Conservation (phyloP, 148 eudicot species). For the Euryodendron excelsum region DNA sequence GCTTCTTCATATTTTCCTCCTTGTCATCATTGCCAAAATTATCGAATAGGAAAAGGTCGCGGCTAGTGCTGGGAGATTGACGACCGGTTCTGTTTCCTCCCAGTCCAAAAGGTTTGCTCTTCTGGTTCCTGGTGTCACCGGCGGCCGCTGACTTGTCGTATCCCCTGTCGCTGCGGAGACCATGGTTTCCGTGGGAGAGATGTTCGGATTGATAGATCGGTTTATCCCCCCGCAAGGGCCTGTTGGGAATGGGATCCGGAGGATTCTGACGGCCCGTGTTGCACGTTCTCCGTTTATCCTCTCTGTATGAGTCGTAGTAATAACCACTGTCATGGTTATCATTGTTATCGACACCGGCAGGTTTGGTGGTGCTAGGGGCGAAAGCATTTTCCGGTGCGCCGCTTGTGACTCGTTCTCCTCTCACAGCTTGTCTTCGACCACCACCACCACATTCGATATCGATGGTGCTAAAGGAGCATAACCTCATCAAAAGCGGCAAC, state of each 20-base stretch:
- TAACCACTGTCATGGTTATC: not conserved
- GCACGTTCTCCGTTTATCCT: not conserved
- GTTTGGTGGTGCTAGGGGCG: not conserved
- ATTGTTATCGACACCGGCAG: not conserved
- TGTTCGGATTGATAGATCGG: slow-evolving; percentile 27
- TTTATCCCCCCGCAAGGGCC: slow-evolving; percentile 47
- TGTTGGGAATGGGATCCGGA: slow-evolving; percentile 41
- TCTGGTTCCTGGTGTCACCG: not conserved
- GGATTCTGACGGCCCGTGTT: slow-evolving; percentile 18
- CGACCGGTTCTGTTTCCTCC: slow-evolving; percentile 18
- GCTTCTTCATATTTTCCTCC: slow-evolving; percentile 12
- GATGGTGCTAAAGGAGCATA: slow-evolving; percentile 26
- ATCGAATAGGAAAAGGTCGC: slow-evolving; percentile 8
- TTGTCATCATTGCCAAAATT: slow-evolving; percentile 20
- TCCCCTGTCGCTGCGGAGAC: not conserved
- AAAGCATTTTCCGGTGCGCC: not conserved
- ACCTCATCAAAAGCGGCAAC: slow-evolving; percentile 17
- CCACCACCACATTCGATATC: slow-evolving; percentile 2
- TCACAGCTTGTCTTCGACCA: slow-evolving; percentile 9
- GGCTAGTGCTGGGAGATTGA: slow-evolving; percentile 14
- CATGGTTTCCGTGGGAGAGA: slow-evolving; percentile 2
- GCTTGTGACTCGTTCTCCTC: not conserved
- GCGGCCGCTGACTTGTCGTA: not conserved
- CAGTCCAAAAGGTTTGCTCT: slow-evolving; percentile 20
- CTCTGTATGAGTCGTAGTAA: not conserved